A percentile compares a stretch with the other conserved stretches of the same genome.
Evolutionary conservation across 2,329 filamentous ascomycete genomes (phyloP).

Genomic region (Xylariomycetidae sp.): DNA sequence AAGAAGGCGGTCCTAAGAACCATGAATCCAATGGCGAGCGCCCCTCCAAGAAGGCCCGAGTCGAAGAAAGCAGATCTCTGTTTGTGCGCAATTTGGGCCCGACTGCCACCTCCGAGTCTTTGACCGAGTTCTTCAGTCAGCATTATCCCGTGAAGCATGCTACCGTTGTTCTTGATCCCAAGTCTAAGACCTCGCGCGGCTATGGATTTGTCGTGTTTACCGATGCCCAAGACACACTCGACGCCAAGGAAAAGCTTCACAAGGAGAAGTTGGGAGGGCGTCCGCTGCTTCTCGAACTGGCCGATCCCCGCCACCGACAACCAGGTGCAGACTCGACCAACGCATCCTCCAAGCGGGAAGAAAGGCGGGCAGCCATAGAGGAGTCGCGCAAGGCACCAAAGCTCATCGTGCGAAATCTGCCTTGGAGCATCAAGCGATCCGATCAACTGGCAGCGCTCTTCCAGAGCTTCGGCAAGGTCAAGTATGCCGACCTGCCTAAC

Average conservation of each 20-base stretch:
- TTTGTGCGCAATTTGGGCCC: slow-evolving; percentile 86
- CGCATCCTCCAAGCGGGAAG: slow-evolving; percentile 49
- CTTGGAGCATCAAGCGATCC: slow-evolving; percentile 88
- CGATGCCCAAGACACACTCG: slow-evolving; percentile 82
- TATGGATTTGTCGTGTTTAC: slow-evolving; percentile 98
- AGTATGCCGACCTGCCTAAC: slow-evolving; percentile 79
- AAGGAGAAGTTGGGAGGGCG: slow-evolving; percentile 73
- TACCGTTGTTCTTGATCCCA: slow-evolving; percentile 80
- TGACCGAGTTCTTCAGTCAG: slow-evolving; percentile 89
- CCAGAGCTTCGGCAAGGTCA: slow-evolving; percentile 85
- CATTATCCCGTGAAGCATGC: slow-evolving; percentile 95
- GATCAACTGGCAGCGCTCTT: slow-evolving; percentile 79
- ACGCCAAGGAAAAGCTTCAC: slow-evolving; percentile 77
- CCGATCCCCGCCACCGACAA: slow-evolving; percentile 72
- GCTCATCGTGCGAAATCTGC: slow-evolving; percentile 86
- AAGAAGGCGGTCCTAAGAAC: slow-evolving; percentile 15
- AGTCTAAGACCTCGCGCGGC: slow-evolving; percentile 82
- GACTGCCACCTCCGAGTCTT: slow-evolving; percentile 70
- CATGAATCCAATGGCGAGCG: slow-evolving; percentile 19
- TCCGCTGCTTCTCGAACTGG: slow-evolving; percentile 81
- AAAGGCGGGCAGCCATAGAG: slow-evolving; percentile 56
- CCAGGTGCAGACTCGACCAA: slow-evolving; percentile 30
- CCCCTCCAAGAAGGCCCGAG: slow-evolving; percentile 51
- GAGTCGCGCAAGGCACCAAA: slow-evolving; percentile 62
- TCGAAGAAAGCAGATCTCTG: slow-evolving; percentile 65